These are phyloP conservation scores for Termitomyces sp. DNA, from an alignment of 768 basidiomycete genomes.

Conservation along the genomic window DNA sequence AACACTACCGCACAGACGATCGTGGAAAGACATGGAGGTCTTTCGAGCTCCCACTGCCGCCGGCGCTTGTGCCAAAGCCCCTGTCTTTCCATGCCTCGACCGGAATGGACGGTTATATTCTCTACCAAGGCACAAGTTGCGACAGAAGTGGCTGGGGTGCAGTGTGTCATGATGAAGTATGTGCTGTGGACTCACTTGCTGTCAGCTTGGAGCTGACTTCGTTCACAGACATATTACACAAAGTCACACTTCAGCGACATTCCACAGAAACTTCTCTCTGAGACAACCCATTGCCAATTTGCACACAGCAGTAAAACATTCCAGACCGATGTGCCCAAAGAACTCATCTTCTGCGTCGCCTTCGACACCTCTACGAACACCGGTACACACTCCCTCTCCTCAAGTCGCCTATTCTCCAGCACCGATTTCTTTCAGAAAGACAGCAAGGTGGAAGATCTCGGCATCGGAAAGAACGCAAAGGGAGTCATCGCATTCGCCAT, in stretches of 20 bases:
- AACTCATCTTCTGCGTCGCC: conserved; percentile 87
- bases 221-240: conserved; percentile 78
- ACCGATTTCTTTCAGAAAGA: conserved; percentile 76
- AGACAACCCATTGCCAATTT: conserved; percentile 80
- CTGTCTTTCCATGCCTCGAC: conserved; percentile 82
- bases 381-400: conserved; percentile 47
- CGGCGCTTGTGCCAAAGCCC: conserved; percentile 53
- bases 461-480: conserved; percentile 76
- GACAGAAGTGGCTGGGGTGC: conserved; percentile 44
- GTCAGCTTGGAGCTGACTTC: conserved; percentile 1
- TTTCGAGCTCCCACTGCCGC: conserved; percentile 62
- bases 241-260: conserved; percentile 70
- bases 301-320: conserved; percentile 85
- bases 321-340: conserved; percentile 64
- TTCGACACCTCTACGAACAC: conserved; percentile 68
- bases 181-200: conserved; percentile 15
- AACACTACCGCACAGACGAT: conserved; percentile 85
- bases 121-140: conserved; percentile 76
- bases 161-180: conserved; percentile 69
- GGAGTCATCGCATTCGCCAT: conserved; percentile 94
- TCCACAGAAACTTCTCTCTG: conserved; percentile 52
- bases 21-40: conserved; percentile 83
- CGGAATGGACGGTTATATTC: conserved; percentile 69
- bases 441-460: conserved; percentile 73
- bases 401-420: conserved; percentile 74